Conservation (phyloP, 768 basidiomycete genomes). For the Mycena capillaripes region DNA sequence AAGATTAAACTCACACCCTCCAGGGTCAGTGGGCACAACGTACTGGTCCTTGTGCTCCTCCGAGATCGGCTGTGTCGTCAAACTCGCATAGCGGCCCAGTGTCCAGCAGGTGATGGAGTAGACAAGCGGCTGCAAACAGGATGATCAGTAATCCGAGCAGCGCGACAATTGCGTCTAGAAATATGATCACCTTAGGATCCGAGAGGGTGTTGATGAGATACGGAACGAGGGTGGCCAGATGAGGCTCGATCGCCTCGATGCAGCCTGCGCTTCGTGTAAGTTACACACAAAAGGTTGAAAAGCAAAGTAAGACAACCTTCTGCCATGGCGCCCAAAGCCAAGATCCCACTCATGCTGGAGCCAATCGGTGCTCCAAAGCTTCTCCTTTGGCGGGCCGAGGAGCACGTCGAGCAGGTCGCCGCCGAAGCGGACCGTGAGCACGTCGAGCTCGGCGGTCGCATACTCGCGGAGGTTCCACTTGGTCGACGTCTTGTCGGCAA, state of each 20-base stretch:
- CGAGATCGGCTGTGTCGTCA: too few species aligned
- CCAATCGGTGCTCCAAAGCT: conserved; percentile 95
- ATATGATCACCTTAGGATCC: too few species aligned
- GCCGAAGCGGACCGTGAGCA: conserved; percentile 93
- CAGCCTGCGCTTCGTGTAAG: conserved; percentile 92
- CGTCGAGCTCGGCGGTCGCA: conserved; percentile 96
- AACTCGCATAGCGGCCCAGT: too few species aligned
- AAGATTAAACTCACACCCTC: too few species aligned
- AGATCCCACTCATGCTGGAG: conserved; percentile 92
- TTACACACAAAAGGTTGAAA: conserved; percentile 86
- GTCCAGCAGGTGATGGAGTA: too few species aligned
- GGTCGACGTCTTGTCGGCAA: conserved; percentile 96
- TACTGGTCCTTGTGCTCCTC: too few species aligned
- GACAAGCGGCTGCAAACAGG: too few species aligned
- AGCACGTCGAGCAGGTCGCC: conserved; percentile 90
- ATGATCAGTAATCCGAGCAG: too few species aligned
- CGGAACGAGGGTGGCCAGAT: conserved; percentile 92
- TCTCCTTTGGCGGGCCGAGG: conserved; percentile 90
- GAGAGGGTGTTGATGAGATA: conserved; percentile 92
- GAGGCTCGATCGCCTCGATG: conserved; percentile 86
- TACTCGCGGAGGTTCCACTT: conserved; percentile 99
- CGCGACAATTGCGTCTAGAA: too few species aligned
- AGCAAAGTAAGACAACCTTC: conserved; percentile 92
- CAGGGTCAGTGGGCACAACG: too few species aligned
- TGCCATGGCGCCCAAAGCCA: conserved; percentile 98